Conservation (phyloP, 306 rosid species). For the Mimosa pudica region DNA sequence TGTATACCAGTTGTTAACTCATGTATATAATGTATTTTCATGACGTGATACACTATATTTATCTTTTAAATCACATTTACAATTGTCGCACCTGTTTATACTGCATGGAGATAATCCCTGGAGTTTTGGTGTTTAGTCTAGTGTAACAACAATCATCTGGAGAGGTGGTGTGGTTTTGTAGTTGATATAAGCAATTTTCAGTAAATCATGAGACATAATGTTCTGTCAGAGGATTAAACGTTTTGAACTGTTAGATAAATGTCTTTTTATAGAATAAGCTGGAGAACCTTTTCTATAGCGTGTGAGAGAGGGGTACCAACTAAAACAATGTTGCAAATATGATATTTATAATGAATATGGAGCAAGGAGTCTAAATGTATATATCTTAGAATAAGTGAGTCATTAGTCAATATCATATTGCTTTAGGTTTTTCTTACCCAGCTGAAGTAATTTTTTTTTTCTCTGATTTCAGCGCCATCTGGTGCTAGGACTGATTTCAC, state of each 20-base stretch:
- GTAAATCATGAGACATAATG: background rate
- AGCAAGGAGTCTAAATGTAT: background rate
- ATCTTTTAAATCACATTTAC: background rate
- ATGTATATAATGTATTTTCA: background rate
- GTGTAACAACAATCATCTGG: background rate
- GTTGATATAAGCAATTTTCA: constrained; percentile 7
- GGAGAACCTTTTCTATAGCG: background rate
- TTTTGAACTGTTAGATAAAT: no score
- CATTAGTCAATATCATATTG: background rate
- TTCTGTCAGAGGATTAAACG: background rate
- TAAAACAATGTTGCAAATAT: background rate
- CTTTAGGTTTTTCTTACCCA: background rate
- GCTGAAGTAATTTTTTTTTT: constrained; percentile 5
- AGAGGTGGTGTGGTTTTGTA: background rate
- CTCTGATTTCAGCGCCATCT: constrained; percentile 84
- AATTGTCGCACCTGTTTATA: constrained; percentile 3
- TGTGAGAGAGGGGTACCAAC: background rate
- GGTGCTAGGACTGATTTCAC: constrained; percentile 93
- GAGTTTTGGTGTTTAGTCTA: constrained; percentile 6
- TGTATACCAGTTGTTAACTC: background rate
- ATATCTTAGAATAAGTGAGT: background rate
- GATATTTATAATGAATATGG: background rate
- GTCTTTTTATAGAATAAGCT: background rate
- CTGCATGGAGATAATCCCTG: background rate
- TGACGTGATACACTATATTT: background rate